phyloP scores from a whole-genome alignment of 73 alveolate species.

The Tetrahymena elliotti region DNA sequence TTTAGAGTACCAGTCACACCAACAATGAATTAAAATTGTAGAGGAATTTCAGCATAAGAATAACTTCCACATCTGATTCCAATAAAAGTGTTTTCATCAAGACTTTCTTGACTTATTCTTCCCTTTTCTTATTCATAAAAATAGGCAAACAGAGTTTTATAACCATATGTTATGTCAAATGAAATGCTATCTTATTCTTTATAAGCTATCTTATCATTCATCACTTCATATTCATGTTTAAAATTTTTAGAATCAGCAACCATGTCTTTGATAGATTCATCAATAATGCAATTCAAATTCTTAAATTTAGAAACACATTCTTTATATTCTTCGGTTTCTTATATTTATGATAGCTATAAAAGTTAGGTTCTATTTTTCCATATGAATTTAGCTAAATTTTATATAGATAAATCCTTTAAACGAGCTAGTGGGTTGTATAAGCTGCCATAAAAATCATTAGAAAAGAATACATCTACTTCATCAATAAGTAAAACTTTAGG shows the following conservation, averaged over 20 bases:
- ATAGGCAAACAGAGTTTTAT: slow-evolving; percentile 46
- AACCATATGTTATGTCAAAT: slow-evolving; percentile 33
- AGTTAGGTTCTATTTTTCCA: background rate
- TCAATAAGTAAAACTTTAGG: background rate
- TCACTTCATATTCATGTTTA: background rate
- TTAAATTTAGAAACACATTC: background rate
- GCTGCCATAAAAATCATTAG: background rate
- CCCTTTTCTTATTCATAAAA: slow-evolving; percentile 9
- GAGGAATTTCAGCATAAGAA: slow-evolving; percentile 44
- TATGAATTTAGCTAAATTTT: background rate
- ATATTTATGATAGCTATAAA: background rate
- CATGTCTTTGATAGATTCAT: slow-evolving; percentile 22
- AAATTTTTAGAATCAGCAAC: background rate
- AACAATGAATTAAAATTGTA: slow-evolving; percentile 1
- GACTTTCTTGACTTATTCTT: background rate
- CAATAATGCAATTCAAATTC: background rate
- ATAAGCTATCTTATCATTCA: slow-evolving; percentile 28
- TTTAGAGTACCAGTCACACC: slow-evolving; percentile 54
- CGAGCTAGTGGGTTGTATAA: background rate
- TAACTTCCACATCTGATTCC: slow-evolving; percentile 40
- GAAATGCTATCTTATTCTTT: slow-evolving; percentile 36
- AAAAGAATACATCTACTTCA: slow-evolving; percentile 25
- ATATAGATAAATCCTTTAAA: background rate
- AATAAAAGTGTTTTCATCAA: background rate
- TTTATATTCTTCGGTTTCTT: background rate